These are phyloP conservation scores for Begonia masoniana DNA, from an alignment of 306 rosid species.

Conservation along the genomic window DNA sequence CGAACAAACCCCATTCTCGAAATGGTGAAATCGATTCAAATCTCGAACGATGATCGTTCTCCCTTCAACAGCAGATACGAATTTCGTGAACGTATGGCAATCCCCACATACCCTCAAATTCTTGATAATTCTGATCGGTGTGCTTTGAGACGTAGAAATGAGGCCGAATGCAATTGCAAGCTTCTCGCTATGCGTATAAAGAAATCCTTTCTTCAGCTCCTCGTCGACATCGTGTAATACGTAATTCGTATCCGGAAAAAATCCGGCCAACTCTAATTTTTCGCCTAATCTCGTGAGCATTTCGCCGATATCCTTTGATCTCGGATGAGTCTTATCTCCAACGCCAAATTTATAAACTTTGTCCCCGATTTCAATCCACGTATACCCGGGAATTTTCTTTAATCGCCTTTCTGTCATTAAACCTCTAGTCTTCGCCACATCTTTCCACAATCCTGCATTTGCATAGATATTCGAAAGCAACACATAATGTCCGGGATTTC, in stretches of 20 bases:
- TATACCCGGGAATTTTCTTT: constrained; percentile 65
- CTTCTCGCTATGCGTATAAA: constrained; percentile 61
- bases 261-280: constrained; percentile 53
- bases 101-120: constrained; percentile 79
- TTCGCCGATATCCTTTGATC: constrained; percentile 36
- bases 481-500: constrained; percentile 57
- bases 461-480: constrained; percentile 69
- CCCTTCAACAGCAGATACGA: constrained; percentile 37
- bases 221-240: constrained; percentile 78
- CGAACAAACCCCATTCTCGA: constrained; percentile 48
- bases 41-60: constrained; percentile 55
- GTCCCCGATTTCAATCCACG: constrained; percentile 60
- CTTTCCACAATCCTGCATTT: constrained; percentile 61
- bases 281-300: constrained; percentile 33
- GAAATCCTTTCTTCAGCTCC: constrained; percentile 47
- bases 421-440: constrained; percentile 47
- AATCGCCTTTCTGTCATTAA: constrained; percentile 42
- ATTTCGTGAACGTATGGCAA: constrained; percentile 59
- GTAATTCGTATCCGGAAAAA: constrained; percentile 46
- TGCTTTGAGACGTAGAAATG: constrained; percentile 24
- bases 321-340: constrained; percentile 56
- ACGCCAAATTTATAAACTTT: constrained; percentile 39
- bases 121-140: constrained; percentile 57
- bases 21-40: constrained; percentile 68
- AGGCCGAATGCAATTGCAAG: constrained; percentile 75